Evolutionary conservation across 108 stramenopile genomes (phyloP), one percentile per base, ranked within the genome.

Genomic region (Stephanodiscus minutulus): DNA sequence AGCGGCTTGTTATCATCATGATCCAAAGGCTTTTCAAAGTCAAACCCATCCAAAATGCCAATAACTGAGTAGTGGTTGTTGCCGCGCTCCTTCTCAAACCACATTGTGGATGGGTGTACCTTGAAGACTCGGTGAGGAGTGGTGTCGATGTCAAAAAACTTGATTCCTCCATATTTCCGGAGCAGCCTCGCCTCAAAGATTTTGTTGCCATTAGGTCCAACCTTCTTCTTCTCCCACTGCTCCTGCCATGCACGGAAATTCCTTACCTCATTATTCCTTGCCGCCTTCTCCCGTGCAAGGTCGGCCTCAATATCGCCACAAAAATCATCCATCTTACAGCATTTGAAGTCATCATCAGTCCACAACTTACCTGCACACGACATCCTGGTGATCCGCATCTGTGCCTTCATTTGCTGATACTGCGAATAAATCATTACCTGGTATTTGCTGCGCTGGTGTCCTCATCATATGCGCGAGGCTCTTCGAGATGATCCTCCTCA

Each of bases 311-410:
- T 57, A 3, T 57, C 56, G 5, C 31, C 31, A 33, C 68, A 56
- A 21, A 27, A 68, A 7, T 18, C 24, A 44, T 58, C 68, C 33
- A 66, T 28, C 56, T 58, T 58, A n/a, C 36, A 33, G 47, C 44
- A 29, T 20, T 10, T 27, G 50, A 70, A 70, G 31, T 70, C 69
- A 35, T 70, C 46, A 60, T 70, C 69, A 21, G 22, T 56, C 58
- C 28, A 61, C 58, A 70, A 59, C 31, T 49, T 70, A 61, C 59
- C 69, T 10, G 69, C 69, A 28, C 13, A n/a, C 0, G 13, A 18
- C 12, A 27, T 13, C 24, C 25, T 50, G 3, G 44, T 24, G 11
- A 22, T 18, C 8, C 28, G 25, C 20, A 20, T 46, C 8, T 25
- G 10, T 44, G 37, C 25, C 46, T 20, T 73, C 64, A 63, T 17